Conservation (phyloP, 2,329 filamentous ascomycete species). For the Aspergillus persii region DNA sequence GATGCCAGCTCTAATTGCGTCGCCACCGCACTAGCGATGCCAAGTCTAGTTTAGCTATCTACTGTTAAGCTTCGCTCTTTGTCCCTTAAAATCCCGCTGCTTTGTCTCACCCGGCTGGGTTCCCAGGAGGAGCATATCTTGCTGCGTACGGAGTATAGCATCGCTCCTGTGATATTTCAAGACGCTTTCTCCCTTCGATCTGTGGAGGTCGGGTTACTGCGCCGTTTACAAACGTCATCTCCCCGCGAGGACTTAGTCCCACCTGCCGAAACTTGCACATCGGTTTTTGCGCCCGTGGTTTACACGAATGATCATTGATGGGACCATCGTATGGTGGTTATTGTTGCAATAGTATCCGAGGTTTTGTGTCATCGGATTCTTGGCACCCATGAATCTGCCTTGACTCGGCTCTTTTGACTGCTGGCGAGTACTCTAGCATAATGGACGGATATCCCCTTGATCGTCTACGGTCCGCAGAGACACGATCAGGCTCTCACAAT, state of each 20-base stretch:
- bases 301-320: not conserved
- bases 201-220: not conserved
- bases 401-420: not conserved
- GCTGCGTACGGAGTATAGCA: not conserved
- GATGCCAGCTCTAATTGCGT: not conserved
- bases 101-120: not conserved
- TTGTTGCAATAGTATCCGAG: not conserved
- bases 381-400: not conserved
- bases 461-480: conserved; percentile 25
- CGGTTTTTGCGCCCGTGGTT: not conserved
- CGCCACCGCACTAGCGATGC: not conserved
- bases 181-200: not conserved
- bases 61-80: not conserved
- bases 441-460: conserved; percentile 37
- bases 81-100: not conserved
- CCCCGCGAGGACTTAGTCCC: conserved; percentile 1
- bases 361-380: not conserved
- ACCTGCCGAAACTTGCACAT: not conserved
- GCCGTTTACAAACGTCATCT: conserved; percentile 7
- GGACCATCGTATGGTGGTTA: not conserved
- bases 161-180: not conserved
- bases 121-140: not conserved
- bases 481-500: conserved; percentile 20
- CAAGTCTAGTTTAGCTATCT: not conserved
- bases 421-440: not conserved